These are phyloP conservation scores for Gaertneriomyces sp. DNA, from an alignment of 192 early-diverging fungal genomes.

Conservation along the genomic window DNA sequence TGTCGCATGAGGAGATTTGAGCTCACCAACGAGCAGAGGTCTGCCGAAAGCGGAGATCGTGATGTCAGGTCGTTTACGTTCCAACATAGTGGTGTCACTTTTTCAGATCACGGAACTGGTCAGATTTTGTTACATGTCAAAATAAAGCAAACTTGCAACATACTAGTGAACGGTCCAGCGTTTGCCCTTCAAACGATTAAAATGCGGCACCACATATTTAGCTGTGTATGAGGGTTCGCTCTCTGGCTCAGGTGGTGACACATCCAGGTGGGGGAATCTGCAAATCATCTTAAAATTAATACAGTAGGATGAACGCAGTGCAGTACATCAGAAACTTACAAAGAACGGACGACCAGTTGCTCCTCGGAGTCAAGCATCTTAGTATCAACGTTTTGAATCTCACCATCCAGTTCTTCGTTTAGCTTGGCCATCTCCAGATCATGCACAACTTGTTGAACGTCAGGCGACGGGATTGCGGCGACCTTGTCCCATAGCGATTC, in stretches of 20 bases:
- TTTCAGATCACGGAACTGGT: neutral
- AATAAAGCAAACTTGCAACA: neutral
- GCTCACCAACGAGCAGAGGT: neutral
- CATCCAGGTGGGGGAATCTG: neutral
- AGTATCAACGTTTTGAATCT: neutral
- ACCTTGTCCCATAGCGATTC: constrained; percentile 3
- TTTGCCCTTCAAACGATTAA: neutral
- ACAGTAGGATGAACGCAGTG: neutral
- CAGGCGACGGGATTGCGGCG: neutral
- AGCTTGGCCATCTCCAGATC: neutral
- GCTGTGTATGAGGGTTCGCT: constrained; percentile 3
- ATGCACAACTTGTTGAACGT: neutral
- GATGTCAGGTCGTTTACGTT: neutral
- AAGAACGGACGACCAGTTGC: neutral
- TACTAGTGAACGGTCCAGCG: neutral
- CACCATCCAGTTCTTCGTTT: neutral
- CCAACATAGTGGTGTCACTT: constrained; percentile 2
- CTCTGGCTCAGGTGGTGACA: neutral
- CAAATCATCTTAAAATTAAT: neutral
- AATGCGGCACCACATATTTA: constrained; percentile 11
- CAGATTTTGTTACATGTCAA: neutral
- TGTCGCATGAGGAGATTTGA: neutral
- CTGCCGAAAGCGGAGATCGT: neutral
- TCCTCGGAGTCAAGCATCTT: neutral
- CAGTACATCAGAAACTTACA: neutral